phyloP scores from a whole-genome alignment of 164 flowering plant species.

The Houttuynia cordata region DNA sequence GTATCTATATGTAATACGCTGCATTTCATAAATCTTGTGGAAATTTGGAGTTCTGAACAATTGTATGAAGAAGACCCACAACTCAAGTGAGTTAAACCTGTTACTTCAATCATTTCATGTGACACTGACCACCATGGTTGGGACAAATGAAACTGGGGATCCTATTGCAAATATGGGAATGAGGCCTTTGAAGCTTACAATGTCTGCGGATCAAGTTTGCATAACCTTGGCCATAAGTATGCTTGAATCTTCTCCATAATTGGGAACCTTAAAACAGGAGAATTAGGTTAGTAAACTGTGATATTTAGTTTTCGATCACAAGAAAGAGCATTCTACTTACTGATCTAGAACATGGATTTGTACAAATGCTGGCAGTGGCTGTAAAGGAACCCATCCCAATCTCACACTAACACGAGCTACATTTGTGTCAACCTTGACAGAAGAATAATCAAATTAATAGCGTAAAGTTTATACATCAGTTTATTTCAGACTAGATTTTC shows the following conservation, averaged over 20 bases:
- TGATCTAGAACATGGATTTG: slow-evolving; percentile 64
- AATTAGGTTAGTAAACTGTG: not conserved
- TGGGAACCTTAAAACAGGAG: slow-evolving; percentile 36
- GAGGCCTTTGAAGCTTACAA: slow-evolving; percentile 29
- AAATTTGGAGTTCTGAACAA: not conserved
- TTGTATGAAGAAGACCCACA: not conserved
- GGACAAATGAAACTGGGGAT: not conserved
- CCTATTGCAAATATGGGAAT: not conserved
- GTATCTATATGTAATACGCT: not conserved
- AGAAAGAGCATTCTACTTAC: slow-evolving; percentile 26
- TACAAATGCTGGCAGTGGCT: slow-evolving; percentile 59
- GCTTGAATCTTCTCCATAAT: slow-evolving; percentile 54
- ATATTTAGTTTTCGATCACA: not conserved
- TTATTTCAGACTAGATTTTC: no score
- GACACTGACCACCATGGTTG: not conserved
- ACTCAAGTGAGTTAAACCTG: not conserved
- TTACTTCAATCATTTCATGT: not conserved
- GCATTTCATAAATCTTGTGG: no score
- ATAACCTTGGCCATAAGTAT: slow-evolving; percentile 79
- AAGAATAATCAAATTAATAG: not conserved
- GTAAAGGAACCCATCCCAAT: slow-evolving; percentile 89
- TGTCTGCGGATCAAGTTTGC: slow-evolving; percentile 48
- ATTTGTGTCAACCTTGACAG: slow-evolving; percentile 72
- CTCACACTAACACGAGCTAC: slow-evolving; percentile 81
- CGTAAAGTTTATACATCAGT: not conserved